Percentiles rank a stretch among this genome's conserved stretches.
phyloP scores from a whole-genome alignment of 306 rosid genomes.

The Corylus americana region DNA sequence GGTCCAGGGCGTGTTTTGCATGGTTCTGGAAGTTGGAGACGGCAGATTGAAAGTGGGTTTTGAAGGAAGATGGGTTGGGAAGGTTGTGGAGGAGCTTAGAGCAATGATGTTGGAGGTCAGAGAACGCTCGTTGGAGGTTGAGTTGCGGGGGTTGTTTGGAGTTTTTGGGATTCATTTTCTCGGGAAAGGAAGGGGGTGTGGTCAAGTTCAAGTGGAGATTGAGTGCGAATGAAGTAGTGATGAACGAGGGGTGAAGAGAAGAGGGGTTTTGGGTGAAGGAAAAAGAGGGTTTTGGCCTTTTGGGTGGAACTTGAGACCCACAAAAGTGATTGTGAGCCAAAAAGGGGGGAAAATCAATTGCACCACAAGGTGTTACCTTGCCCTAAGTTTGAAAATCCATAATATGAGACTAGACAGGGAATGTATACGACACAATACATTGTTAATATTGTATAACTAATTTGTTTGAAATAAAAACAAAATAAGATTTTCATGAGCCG shows the following conservation, averaged over 20 bases:
- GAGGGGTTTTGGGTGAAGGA: neutral
- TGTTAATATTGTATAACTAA: no score
- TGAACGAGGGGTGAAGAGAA: neutral
- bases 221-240: neutral
- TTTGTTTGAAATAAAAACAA: no score
- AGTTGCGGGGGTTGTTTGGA: conserved; percentile 37
- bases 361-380: no score
- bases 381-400: no score
- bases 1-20: conserved; percentile 31
- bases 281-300: neutral
- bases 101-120: conserved; percentile 44
- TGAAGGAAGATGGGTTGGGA: conserved; percentile 30
- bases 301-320: neutral
- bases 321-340: no score
- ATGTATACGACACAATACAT: no score
- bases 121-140: conserved; percentile 40
- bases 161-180: conserved; percentile 36
- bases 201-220: neutral
- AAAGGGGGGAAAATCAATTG: no score
- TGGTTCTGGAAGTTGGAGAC: conserved; percentile 42
- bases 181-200: neutral
- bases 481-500: no score
- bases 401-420: no score
- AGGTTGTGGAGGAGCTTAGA: conserved; percentile 43
- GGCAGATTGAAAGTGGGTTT: conserved; percentile 43